Conservation (phyloP, 345 rosid genomes). For the Acer saccharum region DNA sequence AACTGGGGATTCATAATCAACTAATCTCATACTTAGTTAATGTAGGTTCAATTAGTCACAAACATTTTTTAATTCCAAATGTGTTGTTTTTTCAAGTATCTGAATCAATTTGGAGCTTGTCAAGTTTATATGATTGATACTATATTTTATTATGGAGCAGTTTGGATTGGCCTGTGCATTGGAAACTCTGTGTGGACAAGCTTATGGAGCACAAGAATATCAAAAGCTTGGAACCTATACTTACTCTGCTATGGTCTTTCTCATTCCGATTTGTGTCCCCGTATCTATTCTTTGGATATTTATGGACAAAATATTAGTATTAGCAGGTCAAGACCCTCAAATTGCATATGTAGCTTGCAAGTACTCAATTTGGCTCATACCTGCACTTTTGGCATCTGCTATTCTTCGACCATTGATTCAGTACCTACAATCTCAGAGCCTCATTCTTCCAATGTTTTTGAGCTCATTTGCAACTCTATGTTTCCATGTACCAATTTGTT, state of each 20-base stretch:
- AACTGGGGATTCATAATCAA: too few relatives aligned
- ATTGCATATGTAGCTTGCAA: constrained; percentile 43
- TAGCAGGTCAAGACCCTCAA: constrained; percentile 42
- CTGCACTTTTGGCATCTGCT: constrained; percentile 43
- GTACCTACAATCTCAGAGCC: constrained; percentile 49
- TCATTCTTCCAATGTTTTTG: constrained; percentile 38
- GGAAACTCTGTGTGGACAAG: constrained; percentile 70
- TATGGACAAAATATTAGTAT: constrained; percentile 43
- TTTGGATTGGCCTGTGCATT: constrained; percentile 58
- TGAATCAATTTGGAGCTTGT: background rate
- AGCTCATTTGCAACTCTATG: constrained; percentile 39
- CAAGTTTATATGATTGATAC: background rate
- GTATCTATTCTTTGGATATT: constrained; percentile 42
- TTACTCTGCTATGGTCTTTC: constrained; percentile 38
- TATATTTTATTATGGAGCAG: constrained; percentile 18
- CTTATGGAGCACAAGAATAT: constrained; percentile 61
- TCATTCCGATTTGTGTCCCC: constrained; percentile 38
- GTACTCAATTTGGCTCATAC: constrained; percentile 49
- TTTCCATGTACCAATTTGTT: constrained; percentile 46
- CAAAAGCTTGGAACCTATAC: constrained; percentile 44
- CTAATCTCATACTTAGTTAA: background rate
- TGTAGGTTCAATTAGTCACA: background rate
- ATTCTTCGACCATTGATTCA: constrained; percentile 44
- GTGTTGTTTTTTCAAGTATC: background rate
- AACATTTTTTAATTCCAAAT: too few relatives aligned